phyloP scores from a whole-genome alignment of 2,329 filamentous ascomycete species.

The Alternaria hordeiaustralica region DNA sequence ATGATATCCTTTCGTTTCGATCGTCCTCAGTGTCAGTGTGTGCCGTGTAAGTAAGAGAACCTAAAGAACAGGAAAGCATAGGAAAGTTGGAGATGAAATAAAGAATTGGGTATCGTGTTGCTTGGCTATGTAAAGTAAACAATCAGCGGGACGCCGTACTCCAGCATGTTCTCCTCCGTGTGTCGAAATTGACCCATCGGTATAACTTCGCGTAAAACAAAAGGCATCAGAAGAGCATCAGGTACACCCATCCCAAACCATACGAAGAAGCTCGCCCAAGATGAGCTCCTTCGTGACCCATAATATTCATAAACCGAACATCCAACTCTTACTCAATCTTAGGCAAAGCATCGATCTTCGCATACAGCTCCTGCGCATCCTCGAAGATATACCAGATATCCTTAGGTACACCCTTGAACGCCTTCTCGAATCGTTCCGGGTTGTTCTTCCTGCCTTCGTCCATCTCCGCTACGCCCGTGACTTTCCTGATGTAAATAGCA shows the following conservation, averaged over 20 bases:
- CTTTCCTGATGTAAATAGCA: conserved; percentile 85
- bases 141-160: not conserved
- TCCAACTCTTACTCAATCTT: conserved; percentile 16
- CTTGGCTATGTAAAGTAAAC: not conserved
- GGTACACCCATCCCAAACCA: not conserved
- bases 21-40: not conserved
- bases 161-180: not conserved
- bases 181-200: not conserved
- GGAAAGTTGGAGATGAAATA: not conserved
- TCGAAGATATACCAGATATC: conserved; percentile 83
- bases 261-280: not conserved
- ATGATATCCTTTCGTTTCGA: not conserved
- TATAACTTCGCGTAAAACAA: conserved; percentile 1
- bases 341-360: conserved; percentile 44
- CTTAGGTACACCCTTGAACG: conserved; percentile 76
- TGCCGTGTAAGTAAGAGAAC: not conserved
- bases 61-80: not conserved
- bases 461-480: conserved; percentile 76
- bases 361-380: conserved; percentile 69
- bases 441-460: conserved; percentile 72
- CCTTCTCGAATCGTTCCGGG: conserved; percentile 78
- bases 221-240: not conserved
- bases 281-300: not conserved
- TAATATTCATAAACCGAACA: not conserved
- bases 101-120: not conserved